Evolutionary conservation across 768 basidiomycete species (phyloP).

Genomic region (Tephrocybe sp.): DNA sequence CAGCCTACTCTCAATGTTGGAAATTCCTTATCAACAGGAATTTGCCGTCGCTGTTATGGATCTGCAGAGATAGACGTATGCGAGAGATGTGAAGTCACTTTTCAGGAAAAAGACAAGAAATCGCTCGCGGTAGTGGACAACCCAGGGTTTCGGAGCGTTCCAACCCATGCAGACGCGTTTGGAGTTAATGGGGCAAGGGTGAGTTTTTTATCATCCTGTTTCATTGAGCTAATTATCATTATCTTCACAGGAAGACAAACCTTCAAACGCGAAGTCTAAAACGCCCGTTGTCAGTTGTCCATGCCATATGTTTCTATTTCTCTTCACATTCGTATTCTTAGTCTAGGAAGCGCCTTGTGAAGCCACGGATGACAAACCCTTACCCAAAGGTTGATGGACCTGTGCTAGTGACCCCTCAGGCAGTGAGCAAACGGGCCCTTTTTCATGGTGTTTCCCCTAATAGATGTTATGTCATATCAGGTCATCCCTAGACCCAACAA

Average conservation of each 20-base stretch:
- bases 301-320: not conserved
- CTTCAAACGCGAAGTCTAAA: not conserved
- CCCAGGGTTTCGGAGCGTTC: not conserved
- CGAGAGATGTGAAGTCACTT: constrained; percentile 2
- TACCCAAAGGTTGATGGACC: no score
- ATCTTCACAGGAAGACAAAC: not conserved
- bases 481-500: not conserved
- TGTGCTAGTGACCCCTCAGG: no score
- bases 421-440: no score
- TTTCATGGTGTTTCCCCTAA: no score
- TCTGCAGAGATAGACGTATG: not conserved
- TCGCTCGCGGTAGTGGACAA: not conserved
- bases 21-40: not conserved
- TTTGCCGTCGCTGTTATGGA: constrained; percentile 6
- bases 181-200: not conserved
- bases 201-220: not conserved
- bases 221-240: not conserved
- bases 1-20: not conserved
- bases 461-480: not conserved
- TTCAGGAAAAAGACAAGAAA: not conserved
- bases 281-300: not conserved
- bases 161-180: not conserved
- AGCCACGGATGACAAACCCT: no score
- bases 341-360: not conserved
- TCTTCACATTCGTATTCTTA: not conserved